phyloP scores from a whole-genome alignment of 306 rosid genomes.

The Nissolia schottii region DNA sequence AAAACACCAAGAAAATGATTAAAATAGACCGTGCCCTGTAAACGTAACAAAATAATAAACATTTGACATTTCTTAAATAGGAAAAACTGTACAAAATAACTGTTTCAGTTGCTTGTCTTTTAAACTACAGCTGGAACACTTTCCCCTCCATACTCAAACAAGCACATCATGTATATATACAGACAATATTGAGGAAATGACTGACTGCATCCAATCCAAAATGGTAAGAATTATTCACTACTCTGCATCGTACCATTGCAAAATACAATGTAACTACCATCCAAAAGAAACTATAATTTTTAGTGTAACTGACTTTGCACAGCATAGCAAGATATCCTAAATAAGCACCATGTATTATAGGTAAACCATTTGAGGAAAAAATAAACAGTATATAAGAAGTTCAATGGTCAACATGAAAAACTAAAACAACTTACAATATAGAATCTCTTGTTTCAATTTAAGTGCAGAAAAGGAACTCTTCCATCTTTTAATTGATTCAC shows the following conservation, averaged over 20 bases:
- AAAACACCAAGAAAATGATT: neutral
- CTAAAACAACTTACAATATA: conserved; percentile 60
- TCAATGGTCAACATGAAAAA: conserved; percentile 9
- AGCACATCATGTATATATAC: neutral
- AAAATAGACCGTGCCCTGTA: neutral
- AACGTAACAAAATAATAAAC: neutral
- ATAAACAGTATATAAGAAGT: neutral
- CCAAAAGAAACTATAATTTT: conserved; percentile 3
- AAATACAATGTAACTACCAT: conserved; percentile 2
- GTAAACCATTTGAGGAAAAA: neutral
- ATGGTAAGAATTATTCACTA: neutral
- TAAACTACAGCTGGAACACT: conserved; percentile 9
- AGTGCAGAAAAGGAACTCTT: conserved; percentile 84
- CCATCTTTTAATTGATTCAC: conserved; percentile 82
- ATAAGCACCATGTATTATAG: neutral
- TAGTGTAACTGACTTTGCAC: neutral
- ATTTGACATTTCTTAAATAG: neutral
- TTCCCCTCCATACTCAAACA: neutral
- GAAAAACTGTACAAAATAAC: too few species aligned
- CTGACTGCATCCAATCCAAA: conserved; percentile 8
- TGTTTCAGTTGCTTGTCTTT: neutral
- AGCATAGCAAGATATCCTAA: neutral
- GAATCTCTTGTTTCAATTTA: conserved; percentile 88
- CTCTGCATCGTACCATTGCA: neutral
- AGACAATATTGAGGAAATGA: neutral